Evolutionary conservation across 2,329 filamentous ascomycete species (phyloP).

Genomic region (Ophioceras dolichostomum): DNA sequence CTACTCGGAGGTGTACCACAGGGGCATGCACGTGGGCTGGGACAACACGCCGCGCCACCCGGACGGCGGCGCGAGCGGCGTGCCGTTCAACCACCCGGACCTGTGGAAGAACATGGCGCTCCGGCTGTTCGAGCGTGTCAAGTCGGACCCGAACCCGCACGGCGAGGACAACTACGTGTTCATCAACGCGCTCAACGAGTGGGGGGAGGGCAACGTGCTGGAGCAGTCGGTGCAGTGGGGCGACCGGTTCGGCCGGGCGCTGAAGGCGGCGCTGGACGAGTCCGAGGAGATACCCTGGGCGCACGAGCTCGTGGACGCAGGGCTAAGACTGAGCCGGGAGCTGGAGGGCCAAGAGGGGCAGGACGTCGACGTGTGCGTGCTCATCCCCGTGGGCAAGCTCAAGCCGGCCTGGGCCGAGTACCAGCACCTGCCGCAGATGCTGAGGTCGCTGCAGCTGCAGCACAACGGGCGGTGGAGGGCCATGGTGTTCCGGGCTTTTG

Average conservation of each 20-base stretch:
- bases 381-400: slow-evolving; percentile 2
- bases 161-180: slow-evolving; percentile 6
- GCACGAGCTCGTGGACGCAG: slow-evolving; percentile 4
- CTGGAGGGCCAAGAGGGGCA: background rate
- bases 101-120: background rate
- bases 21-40: slow-evolving; percentile 3
- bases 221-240: slow-evolving; percentile 6
- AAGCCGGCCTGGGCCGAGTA: background rate
- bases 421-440: slow-evolving; percentile 2
- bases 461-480: slow-evolving; percentile 5
- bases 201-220: slow-evolving; percentile 7
- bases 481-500: slow-evolving; percentile 2
- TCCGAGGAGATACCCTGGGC: slow-evolving; percentile 3
- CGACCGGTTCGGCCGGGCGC: slow-evolving; percentile 2
- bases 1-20: slow-evolving; percentile 1
- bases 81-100: slow-evolving; percentile 1
- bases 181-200: slow-evolving; percentile 7
- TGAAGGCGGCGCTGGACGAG: slow-evolving; percentile 3
- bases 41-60: slow-evolving; percentile 5
- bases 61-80: background rate
- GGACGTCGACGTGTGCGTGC: slow-evolving; percentile 5
- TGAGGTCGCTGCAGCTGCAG: slow-evolving; percentile 3
- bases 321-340: slow-evolving; percentile 1
- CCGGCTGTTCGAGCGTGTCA: slow-evolving; percentile 3
- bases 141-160: slow-evolving; percentile 5